Evolutionary conservation across 495 filamentous ascomycete genomes (phyloP).

Genomic region (Monascus purpureus): DNA sequence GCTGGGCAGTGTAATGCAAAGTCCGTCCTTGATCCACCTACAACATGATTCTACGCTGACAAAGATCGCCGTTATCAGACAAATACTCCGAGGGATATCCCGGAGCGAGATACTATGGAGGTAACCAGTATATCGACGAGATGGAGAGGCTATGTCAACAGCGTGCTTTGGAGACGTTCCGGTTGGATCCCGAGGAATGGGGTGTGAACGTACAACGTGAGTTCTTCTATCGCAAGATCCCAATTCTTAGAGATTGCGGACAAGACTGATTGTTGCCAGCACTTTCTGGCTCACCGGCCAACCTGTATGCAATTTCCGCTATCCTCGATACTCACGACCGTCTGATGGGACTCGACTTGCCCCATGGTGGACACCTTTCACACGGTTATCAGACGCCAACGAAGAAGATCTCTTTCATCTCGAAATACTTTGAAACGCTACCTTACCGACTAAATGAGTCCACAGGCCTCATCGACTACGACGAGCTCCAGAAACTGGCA

Average conservation of each 20-base stretch:
- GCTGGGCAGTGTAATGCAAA: constrained; percentile 96
- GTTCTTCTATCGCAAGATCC: constrained; percentile 10
- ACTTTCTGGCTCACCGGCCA: constrained; percentile 88
- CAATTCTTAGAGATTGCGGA: neutral
- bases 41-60: too few relatives aligned
- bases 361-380: constrained; percentile 91
- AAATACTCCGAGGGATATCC: constrained; percentile 99
- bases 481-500: constrained; percentile 72
- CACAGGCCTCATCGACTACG: constrained; percentile 90
- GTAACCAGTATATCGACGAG: constrained; percentile 90
- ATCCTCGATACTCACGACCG: constrained; percentile 84
- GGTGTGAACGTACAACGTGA: constrained; percentile 94
- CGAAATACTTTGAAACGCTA: constrained; percentile 96
- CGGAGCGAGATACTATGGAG: constrained; percentile 91
- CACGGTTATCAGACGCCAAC: constrained; percentile 96
- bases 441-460: constrained; percentile 84
- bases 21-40: constrained; percentile 31
- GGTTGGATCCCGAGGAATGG: constrained; percentile 75
- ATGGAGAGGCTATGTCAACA: constrained; percentile 81
- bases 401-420: constrained; percentile 96
- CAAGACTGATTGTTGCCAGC: constrained; percentile 37
- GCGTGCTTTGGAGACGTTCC: constrained; percentile 76
- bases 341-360: constrained; percentile 93
- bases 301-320: constrained; percentile 90
- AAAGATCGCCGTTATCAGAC: constrained; percentile 48